phyloP scores from a whole-genome alignment of 2,329 filamentous ascomycete species.

The Epichloe baconii region DNA sequence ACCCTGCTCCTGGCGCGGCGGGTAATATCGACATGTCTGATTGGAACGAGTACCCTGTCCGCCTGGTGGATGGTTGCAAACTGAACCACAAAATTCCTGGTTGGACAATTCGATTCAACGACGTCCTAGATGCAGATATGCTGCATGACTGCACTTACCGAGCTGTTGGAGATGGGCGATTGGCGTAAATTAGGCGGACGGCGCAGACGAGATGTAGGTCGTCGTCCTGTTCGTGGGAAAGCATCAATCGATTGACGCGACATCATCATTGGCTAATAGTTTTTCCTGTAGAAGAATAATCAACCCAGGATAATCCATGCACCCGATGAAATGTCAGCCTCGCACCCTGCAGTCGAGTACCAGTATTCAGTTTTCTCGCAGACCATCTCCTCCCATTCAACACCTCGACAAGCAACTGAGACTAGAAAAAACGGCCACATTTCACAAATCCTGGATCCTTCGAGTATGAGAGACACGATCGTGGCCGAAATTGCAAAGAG shows the following conservation, averaged over 20 bases:
- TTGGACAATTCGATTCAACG: slow-evolving; percentile 3
- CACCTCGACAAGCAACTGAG: background rate
- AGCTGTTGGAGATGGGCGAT: slow-evolving; percentile 24
- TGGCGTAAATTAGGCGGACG: slow-evolving; percentile 32
- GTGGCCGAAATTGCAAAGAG: slow-evolving; percentile 16
- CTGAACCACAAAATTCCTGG: slow-evolving; percentile 2
- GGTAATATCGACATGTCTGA: background rate
- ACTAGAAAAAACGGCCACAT: slow-evolving; percentile 8
- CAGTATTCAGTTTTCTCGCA: slow-evolving; percentile 24
- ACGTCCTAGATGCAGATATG: slow-evolving; percentile 24
- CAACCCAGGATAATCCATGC: slow-evolving; percentile 20
- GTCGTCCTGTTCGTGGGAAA: too few relatives aligned
- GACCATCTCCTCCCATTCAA: slow-evolving; percentile 27
- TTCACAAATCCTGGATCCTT: slow-evolving; percentile 15
- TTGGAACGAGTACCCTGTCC: slow-evolving; percentile 2
- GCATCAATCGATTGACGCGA: too few relatives aligned
- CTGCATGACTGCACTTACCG: slow-evolving; percentile 20
- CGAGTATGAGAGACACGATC: slow-evolving; percentile 11
- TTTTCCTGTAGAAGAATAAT: slow-evolving; percentile 5
- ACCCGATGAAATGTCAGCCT: slow-evolving; percentile 15
- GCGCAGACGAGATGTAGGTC: slow-evolving; percentile 23
- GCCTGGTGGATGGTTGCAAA: background rate
- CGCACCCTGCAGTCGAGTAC: slow-evolving; percentile 27
- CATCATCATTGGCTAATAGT: background rate
- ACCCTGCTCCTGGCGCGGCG: background rate